Conservation (phyloP, 2,329 filamentous ascomycete genomes). For the Alternaria incomplexa region DNA sequence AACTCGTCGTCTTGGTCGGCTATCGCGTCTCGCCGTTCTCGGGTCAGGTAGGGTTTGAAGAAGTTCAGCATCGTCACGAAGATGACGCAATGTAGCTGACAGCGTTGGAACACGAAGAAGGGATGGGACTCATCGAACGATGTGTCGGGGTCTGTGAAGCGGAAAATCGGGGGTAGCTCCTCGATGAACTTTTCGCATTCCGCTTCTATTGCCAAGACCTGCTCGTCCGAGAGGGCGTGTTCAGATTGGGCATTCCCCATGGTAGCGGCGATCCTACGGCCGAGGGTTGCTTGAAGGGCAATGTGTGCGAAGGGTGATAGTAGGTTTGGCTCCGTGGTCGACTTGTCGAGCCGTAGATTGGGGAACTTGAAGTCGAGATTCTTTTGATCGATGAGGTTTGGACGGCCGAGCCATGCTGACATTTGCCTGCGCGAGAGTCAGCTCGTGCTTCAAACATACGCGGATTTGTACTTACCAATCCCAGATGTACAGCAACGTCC, state of each 20-base stretch:
- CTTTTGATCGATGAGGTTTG: slow-evolving; percentile 53
- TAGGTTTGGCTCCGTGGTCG: slow-evolving; percentile 41
- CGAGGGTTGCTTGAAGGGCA: slow-evolving; percentile 50
- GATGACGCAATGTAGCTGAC: slow-evolving; percentile 54
- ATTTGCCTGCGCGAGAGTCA: slow-evolving; percentile 43
- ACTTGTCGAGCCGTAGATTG: slow-evolving; percentile 48
- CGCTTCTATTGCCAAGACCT: slow-evolving; percentile 38
- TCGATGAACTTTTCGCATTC: slow-evolving; percentile 53
- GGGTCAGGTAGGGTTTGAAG: slow-evolving; percentile 56
- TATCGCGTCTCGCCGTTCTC: slow-evolving; percentile 33
- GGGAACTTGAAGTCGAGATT: slow-evolving; percentile 51
- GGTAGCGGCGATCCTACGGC: slow-evolving; percentile 34
- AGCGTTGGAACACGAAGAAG: slow-evolving; percentile 56
- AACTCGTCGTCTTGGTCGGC: slow-evolving; percentile 47
- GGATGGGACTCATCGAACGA: slow-evolving; percentile 50
- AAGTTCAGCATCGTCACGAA: slow-evolving; percentile 56
- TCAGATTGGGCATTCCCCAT: slow-evolving; percentile 27
- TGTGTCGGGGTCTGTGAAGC: slow-evolving; percentile 50
- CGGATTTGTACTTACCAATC: slow-evolving; percentile 50
- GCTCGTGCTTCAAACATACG: neutral
- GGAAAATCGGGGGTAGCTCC: slow-evolving; percentile 52
- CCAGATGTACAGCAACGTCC: slow-evolving; percentile 57
- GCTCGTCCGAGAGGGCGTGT: slow-evolving; percentile 23
- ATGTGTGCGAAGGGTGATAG: slow-evolving; percentile 56
- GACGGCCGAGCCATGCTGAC: slow-evolving; percentile 52